A percentile compares a stretch with the other conserved stretches of the same genome.
These are phyloP conservation scores for Fulvia fulva DNA, from an alignment of 2,329 filamentous ascomycete genomes.

Conservation along the genomic window DNA sequence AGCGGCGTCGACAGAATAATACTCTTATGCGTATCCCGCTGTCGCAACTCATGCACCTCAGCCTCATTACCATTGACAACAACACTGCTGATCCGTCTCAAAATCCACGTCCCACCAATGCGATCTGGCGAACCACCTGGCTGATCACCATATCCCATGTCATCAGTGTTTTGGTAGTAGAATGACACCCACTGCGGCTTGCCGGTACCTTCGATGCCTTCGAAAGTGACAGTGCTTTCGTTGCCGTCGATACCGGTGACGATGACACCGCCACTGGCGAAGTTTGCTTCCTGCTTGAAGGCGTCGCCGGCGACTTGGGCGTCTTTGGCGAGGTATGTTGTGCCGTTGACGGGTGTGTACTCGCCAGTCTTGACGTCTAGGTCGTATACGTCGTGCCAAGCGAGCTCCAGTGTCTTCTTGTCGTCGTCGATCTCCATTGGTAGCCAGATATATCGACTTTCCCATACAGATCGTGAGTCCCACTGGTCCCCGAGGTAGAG, in stretches of 20 bases:
- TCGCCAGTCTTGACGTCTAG: conserved; percentile 51
- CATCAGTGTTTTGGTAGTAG: conserved; percentile 58
- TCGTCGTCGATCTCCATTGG: conserved; percentile 51
- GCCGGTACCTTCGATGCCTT: conserved; percentile 47
- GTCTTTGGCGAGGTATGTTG: conserved; percentile 45
- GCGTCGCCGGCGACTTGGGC: conserved; percentile 47
- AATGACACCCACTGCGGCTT: conserved; percentile 56
- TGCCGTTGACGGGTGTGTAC: conserved; percentile 46
- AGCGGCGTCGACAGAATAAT: conserved; percentile 57
- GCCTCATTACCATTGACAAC: conserved; percentile 53
- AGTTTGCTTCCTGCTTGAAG: conserved; percentile 54
- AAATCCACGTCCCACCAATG: conserved; percentile 57
- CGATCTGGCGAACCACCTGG: conserved; percentile 56
- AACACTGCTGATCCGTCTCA: conserved; percentile 58
- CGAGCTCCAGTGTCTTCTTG: conserved; percentile 48
- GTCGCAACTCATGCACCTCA: conserved; percentile 49
- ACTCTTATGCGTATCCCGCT: conserved; percentile 57
- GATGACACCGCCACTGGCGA: conserved; percentile 47
- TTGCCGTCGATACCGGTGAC: conserved; percentile 54
- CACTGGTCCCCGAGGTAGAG: conserved; percentile 68
- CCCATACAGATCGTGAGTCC: conserved; percentile 55
- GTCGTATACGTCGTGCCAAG: conserved; percentile 57
- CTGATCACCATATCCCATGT: conserved; percentile 56
- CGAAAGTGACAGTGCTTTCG: conserved; percentile 52
- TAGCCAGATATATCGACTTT: conserved; percentile 56